These are phyloP conservation scores for Ceratobasidium sp. DNA, from an alignment of 1,284 basidiomycete species.

Conservation along the genomic window DNA sequence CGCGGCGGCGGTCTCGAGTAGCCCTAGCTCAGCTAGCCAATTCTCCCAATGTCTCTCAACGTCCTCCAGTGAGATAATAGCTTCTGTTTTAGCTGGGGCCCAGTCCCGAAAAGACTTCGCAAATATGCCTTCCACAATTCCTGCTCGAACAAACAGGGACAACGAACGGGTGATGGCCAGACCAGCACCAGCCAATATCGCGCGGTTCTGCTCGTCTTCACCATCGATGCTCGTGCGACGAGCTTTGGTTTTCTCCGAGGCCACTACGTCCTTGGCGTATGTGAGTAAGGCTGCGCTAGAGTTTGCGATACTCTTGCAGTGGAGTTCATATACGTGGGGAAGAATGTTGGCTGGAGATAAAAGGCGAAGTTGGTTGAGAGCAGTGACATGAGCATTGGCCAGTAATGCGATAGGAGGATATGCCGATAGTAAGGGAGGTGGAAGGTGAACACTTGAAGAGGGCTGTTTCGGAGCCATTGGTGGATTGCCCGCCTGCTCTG, in stretches of 20 bases:
- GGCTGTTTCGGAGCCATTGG: slow-evolving; percentile 15
- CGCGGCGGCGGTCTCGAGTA: slow-evolving; percentile 10
- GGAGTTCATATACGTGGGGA: slow-evolving; percentile 61
- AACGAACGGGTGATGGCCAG: slow-evolving; percentile 21
- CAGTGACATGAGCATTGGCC: slow-evolving; percentile 79
- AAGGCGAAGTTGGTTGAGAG: slow-evolving; percentile 85
- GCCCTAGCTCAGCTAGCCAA: slow-evolving; percentile 32
- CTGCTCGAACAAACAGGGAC: slow-evolving; percentile 22
- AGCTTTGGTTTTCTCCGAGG: slow-evolving; percentile 40
- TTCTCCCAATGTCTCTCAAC: slow-evolving; percentile 24
- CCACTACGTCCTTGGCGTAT: slow-evolving; percentile 59
- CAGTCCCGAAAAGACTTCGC: slow-evolving; percentile 21
- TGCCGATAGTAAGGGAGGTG: slow-evolving; percentile 76
- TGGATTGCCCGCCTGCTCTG: slow-evolving; percentile 43
- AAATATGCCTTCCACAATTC: slow-evolving; percentile 41
- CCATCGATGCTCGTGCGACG: slow-evolving; percentile 42
- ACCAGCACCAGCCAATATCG: slow-evolving; percentile 36
- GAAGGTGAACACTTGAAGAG: slow-evolving; percentile 54
- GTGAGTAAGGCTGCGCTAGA: slow-evolving; percentile 62
- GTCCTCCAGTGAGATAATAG: slow-evolving; percentile 19
- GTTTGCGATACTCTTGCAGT: slow-evolving; percentile 68
- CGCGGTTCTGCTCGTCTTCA: slow-evolving; percentile 41
- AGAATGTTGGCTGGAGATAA: slow-evolving; percentile 77
- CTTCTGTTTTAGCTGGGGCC: slow-evolving; percentile 33
- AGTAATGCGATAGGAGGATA: slow-evolving; percentile 84